These are phyloP conservation scores for Penicillium mononematosum DNA, from an alignment of 495 filamentous ascomycete genomes.

Conservation along the genomic window DNA sequence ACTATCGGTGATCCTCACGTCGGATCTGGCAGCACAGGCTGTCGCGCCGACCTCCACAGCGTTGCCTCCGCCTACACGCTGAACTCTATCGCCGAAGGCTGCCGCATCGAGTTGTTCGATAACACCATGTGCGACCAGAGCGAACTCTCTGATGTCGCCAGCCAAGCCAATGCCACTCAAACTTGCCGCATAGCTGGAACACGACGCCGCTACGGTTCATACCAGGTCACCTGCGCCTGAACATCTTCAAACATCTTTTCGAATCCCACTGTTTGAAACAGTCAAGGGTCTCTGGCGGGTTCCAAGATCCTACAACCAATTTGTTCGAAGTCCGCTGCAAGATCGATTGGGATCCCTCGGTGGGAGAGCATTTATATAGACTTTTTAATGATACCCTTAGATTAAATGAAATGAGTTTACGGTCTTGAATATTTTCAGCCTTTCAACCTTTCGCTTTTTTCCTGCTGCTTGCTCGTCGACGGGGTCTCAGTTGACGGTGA, in stretches of 20 bases:
- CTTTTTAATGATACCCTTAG: constrained; percentile 14
- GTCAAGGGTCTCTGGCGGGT: neutral
- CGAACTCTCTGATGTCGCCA: constrained; percentile 20
- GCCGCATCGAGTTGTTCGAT: constrained; percentile 29
- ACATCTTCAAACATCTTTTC: neutral
- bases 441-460: neutral
- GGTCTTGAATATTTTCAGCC: neutral
- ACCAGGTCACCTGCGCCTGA: constrained; percentile 29
- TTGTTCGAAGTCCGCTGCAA: neutral
- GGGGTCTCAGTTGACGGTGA: neutral
- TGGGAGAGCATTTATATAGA: constrained; percentile 1
- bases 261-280: neutral
- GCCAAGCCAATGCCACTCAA: constrained; percentile 12
- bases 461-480: neutral
- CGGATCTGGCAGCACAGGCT: constrained; percentile 29
- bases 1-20: constrained; percentile 17
- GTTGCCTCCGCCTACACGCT: constrained; percentile 27
- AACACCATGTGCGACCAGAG: constrained; percentile 32
- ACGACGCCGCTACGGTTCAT: constrained; percentile 23
- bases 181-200: constrained; percentile 16
- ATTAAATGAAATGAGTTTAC: constrained; percentile 12
- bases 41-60: constrained; percentile 25
- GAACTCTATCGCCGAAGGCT: constrained; percentile 20
- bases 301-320: neutral
- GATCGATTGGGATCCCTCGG: neutral